phyloP scores from a whole-genome alignment of 164 flowering plant species.

The Kingdonia uniflora region DNA sequence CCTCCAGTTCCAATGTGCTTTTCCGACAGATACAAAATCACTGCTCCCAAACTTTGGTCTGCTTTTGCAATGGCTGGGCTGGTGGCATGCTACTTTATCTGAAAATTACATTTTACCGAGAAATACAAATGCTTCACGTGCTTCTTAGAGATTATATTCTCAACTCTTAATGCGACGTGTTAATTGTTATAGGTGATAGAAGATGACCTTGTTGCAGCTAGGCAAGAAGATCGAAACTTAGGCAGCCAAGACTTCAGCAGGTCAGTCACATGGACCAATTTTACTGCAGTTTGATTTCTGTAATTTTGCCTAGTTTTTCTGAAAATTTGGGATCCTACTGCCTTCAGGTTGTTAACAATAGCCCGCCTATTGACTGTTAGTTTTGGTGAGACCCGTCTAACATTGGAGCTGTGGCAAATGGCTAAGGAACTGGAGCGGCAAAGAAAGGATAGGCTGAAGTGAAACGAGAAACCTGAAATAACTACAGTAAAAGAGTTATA shows the following conservation, averaged over 20 bases:
- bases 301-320: background rate
- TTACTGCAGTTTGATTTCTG: background rate
- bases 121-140: too few species aligned
- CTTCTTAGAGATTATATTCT: too few species aligned
- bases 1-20: too few species aligned
- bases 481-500: too few species aligned
- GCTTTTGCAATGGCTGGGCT: too few species aligned
- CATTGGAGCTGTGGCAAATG: slow-evolving; percentile 88
- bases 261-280: slow-evolving; percentile 16
- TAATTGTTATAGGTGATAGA: slow-evolving; percentile 49
- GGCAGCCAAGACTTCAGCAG: slow-evolving; percentile 75
- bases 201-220: slow-evolving; percentile 77
- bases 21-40: too few species aligned
- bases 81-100: too few species aligned
- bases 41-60: too few species aligned
- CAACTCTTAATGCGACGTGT: too few species aligned
- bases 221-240: slow-evolving; percentile 68
- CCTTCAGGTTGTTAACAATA: slow-evolving; percentile 76
- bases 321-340: background rate
- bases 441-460: slow-evolving; percentile 54
- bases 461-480: slow-evolving; percentile 8
- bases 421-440: slow-evolving; percentile 77
- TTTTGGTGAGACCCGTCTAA: slow-evolving; percentile 58
- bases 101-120: too few species aligned
- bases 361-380: slow-evolving; percentile 69